phyloP scores from a whole-genome alignment of 768 basidiomycete genomes.

The Suillus clintonianus region DNA sequence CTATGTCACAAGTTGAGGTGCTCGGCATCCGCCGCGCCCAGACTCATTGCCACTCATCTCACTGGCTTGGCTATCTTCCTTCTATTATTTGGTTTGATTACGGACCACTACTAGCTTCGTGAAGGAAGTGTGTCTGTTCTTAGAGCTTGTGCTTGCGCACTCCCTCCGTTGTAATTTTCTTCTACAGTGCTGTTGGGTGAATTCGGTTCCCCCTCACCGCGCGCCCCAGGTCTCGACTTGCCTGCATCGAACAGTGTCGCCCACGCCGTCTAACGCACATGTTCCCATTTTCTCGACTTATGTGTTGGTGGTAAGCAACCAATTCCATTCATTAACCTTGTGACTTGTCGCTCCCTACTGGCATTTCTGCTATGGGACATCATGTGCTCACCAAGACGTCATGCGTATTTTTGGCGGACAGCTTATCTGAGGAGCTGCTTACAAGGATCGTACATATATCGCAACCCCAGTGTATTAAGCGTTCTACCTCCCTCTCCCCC shows the following conservation, averaged over 20 bases:
- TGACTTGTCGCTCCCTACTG: background rate
- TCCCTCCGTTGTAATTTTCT: background rate
- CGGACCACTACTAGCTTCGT: background rate
- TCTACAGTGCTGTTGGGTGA: background rate
- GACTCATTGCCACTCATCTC: too few species aligned
- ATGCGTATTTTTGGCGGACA: background rate
- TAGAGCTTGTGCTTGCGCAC: background rate
- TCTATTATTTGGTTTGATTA: background rate
- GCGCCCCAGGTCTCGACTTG: background rate
- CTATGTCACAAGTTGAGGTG: background rate
- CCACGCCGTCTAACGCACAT: background rate
- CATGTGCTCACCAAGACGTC: background rate
- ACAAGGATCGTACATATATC: background rate
- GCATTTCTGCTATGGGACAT: background rate
- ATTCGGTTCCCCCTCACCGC: background rate
- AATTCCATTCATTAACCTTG: background rate
- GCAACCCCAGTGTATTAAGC: background rate
- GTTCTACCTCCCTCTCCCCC: slow-evolving; percentile 17
- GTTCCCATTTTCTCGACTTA: background rate
- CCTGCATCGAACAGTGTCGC: background rate
- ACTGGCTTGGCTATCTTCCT: background rate
- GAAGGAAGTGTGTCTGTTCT: background rate
- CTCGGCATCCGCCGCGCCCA: background rate
- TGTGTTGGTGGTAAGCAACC: background rate
- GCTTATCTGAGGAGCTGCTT: background rate